Evolutionary conservation across 2,329 filamentous ascomycete species (phyloP), one percentile per base, ranked within the genome.

Genomic region (Didymosphaeria variabile): DNA sequence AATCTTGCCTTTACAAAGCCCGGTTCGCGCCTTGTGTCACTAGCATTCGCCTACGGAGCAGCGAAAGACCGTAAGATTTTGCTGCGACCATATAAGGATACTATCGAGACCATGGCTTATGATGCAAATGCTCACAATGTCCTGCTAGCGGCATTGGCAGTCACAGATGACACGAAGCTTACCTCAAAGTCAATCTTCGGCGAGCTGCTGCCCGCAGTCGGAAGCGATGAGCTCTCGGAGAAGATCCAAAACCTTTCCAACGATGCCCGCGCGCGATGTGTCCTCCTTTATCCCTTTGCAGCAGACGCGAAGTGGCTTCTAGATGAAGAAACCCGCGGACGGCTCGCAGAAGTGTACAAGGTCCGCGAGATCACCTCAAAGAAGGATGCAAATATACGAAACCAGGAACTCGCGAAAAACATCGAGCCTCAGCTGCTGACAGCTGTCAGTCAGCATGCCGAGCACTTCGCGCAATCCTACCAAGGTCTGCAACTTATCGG

Each of bases 1-100:
- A 98, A 98, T 78, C 87, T 99, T 82, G 94, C 94, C 7, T 99
- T 99, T 80, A 99, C 95, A 46, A 91, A 90, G 77, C 93, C 92
- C 9, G 95, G 95, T 6, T 89, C 93, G 49, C 87, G 91, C 38
- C 84, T 99, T 13, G 90, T 93, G 58, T 94, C 89, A 73, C 84
- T 97, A 46, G 86, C 92, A 44, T 82, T 99, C 42, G 94, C 95
- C 10, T 86, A 97, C 72, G 93, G 93, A 59, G 89, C 85, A 56
- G 93, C 95, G 66, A 99, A 99, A 82, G 94, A 98, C 79, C 89
- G 95, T 70, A 97, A 97, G 80, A 85, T 91, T 61, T 88, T 99
- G 59, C 83, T 98, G 54, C 93, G 91, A 79, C 90, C 90, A 55
- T 97, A 93, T 87, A 96, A 97, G 77, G 93, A 97, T 68, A 95